These are phyloP conservation scores for Nakaseomyces bracarensis DNA, from an alignment of 1,139 yeast genomes.

Conservation along the genomic window DNA sequence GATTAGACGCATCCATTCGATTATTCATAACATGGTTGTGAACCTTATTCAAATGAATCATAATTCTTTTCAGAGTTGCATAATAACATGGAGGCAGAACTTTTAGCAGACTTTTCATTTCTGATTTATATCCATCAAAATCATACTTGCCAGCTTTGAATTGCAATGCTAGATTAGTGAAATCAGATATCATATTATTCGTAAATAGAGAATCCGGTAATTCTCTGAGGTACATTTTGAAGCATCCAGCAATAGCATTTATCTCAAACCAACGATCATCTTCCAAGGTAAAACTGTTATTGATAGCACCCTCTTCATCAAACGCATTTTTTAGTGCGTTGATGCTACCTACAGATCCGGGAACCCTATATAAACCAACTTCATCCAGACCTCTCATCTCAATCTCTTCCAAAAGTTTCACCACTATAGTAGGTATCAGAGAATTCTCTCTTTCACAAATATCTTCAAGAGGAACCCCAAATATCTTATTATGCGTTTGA, in stretches of 20 bases:
- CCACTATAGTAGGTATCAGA: constrained; percentile 57
- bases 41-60: constrained; percentile 60
- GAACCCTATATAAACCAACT: constrained; percentile 85
- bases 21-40: constrained; percentile 52
- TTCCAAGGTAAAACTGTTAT: constrained; percentile 46
- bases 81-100: constrained; percentile 56
- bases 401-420: constrained; percentile 58
- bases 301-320: constrained; percentile 54
- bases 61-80: constrained; percentile 55
- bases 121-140: constrained; percentile 17
- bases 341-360: constrained; percentile 79
- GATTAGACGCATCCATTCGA: constrained; percentile 71
- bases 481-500: constrained; percentile 43
- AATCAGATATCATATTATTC: constrained; percentile 45
- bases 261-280: constrained; percentile 70
- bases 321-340: constrained; percentile 61
- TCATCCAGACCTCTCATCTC: constrained; percentile 82
- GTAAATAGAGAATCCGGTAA: constrained; percentile 82
- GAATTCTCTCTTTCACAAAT: constrained; percentile 66
- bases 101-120: constrained; percentile 38
- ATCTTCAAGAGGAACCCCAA: constrained; percentile 80
- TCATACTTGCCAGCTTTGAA: constrained; percentile 25
- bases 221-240: constrained; percentile 78
- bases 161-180: constrained; percentile 36
- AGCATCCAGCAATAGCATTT: constrained; percentile 84